Evolutionary conservation across 306 rosid genomes (phyloP), one percentile per base, ranked within the genome.

Genomic region (Datisca glomerata): DNA sequence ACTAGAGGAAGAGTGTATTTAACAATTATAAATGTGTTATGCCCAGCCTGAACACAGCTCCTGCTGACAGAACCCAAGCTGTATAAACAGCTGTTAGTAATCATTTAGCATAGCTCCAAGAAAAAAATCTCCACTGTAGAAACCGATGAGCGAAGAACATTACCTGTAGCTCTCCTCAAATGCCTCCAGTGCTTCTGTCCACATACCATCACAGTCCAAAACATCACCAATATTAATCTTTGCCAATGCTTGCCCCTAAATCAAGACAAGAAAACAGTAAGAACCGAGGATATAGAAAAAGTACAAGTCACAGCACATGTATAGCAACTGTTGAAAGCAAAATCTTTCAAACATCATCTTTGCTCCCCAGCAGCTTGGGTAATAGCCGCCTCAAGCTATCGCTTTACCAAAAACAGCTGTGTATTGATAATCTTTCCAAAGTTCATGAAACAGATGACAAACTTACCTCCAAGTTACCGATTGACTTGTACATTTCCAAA

Each of bases 151-250:
- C 22, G 36, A 14, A 53, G 46, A 38, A 19, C 8, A 18, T 50
- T 63, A 83, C 97, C 93, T 70, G 80, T 83, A 67, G 67, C 95
- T 70, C 57, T 80, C 91, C 39, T 71, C 54, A 61, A 39, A 89
- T 55, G 97, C 81, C 27, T 63, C 69, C 20, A 74, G 53, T 34
- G 97, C 95, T 50, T 49, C 81, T 70, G 45, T 38, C 74, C 67
- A 80, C 51, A 74, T 45, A 32, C 66, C 68, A 61, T 57, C 65
- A 72, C 72, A 74, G 68, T 89, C 95, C 66, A 74, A 74, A 65
- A 83, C 75, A 57, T 72, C 64, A 31, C 95, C 97, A 21, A 83
- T 74, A 45, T 76, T 67, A 35, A 65, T 70, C 65, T 83, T 75
- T 49, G 72, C 68, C 6, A 74, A 45, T 45, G 93, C 95, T 67